Evolutionary conservation across 2,329 filamentous ascomycete genomes (phyloP), one percentile per base, ranked within the genome.

Genomic region (Aspergillus ustus): DNA sequence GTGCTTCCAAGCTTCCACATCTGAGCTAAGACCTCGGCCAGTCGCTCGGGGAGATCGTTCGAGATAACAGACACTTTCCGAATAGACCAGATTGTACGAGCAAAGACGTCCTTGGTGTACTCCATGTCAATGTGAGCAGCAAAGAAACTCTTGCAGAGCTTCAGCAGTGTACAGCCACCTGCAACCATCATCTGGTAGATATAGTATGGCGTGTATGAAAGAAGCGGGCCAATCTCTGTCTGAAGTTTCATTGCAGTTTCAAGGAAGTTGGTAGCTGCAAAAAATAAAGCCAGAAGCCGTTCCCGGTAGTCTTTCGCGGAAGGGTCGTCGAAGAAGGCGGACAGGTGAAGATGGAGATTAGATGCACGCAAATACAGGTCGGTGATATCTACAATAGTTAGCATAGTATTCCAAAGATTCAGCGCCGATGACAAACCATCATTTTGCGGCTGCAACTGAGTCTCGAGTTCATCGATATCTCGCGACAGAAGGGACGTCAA

Each of bases 121-220:
- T 83, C 80, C 64, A 82, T 78, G 60, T 89, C 84, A 20, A 85
- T 81, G 45, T 85, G 82, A 20, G 78, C 75, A 2, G 85, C 82
- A 63, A 89, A 88, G 66, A 88, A 88, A 52, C 86, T 88, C 70
- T 89, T 89, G 66, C 88, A 83, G 1, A 90, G 79, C 68, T 89
- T 90, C 57, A 89, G 77, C 6, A 90, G 75, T 1, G 86, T 85
- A 66, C 88, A 89, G 2, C 85, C 86, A 17, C 84, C 86, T 3
- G 87, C 87, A 29, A 89, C 81, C 71, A 89, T 84, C 81, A 89
- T 89, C 72, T 89, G 87, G 70, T 88, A 85, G 60, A 90, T 82
- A 70, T 89, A 89, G 67, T 84, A 87, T 48, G 80, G 82, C 19
- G 83, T 83, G 61, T 87, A 83, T 61, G 80, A 80, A 11, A 87